These are phyloP conservation scores for Quercus bicolor DNA, from an alignment of 306 rosid genomes.

Conservation along the genomic window DNA sequence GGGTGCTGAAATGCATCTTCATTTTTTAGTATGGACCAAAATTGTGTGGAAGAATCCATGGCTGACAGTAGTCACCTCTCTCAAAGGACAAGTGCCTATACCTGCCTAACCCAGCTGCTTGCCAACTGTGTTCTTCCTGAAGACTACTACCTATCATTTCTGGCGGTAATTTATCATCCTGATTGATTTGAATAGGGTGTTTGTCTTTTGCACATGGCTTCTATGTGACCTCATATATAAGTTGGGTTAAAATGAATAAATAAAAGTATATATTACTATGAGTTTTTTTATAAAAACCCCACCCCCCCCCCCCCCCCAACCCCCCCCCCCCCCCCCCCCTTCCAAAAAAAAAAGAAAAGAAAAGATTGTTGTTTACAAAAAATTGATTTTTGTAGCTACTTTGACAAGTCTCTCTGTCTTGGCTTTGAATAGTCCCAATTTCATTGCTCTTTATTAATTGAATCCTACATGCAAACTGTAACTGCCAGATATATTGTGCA, in stretches of 20 bases:
- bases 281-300: neutral
- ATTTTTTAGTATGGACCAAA: constrained; percentile 25
- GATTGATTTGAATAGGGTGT: constrained; percentile 22
- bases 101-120: constrained; percentile 19
- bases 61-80: constrained; percentile 26
- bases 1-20: constrained; percentile 22
- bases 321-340: too few species aligned
- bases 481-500: neutral
- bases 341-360: too few species aligned
- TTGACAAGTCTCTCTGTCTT: neutral
- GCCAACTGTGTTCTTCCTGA: neutral
- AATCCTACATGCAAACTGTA: neutral
- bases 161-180: constrained; percentile 10
- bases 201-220: constrained; percentile 27
- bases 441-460: neutral
- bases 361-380: too few species aligned
- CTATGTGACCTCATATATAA: constrained; percentile 10
- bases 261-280: neutral
- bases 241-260: neutral
- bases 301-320: too few species aligned
- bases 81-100: constrained; percentile 18
- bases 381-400: neutral
- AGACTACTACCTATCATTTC: neutral
- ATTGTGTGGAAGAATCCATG: constrained; percentile 31
- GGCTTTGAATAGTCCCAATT: neutral